These are phyloP conservation scores for Aspergillus fructus DNA, from an alignment of 2,329 filamentous ascomycete genomes.

Conservation along the genomic window DNA sequence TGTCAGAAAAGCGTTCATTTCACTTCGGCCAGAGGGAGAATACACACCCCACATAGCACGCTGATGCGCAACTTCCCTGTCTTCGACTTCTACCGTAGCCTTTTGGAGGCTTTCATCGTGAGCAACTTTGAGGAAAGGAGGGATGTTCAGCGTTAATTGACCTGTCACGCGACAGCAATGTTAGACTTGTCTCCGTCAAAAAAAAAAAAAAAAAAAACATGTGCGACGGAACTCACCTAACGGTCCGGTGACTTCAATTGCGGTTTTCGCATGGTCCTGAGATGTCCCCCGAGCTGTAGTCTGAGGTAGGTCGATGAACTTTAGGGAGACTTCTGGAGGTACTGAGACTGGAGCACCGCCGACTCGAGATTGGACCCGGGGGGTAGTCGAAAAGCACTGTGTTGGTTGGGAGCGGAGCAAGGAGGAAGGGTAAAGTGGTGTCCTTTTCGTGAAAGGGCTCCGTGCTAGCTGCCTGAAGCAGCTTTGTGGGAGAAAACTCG, in stretches of 20 bases:
- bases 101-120: conserved; percentile 65
- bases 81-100: conserved; percentile 67
- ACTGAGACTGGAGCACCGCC: conserved; percentile 77
- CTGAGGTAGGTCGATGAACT: conserved; percentile 62
- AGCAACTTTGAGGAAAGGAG: conserved; percentile 71
- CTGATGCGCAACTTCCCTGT: conserved; percentile 70
- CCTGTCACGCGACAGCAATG: conserved; percentile 48
- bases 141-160: conserved; percentile 74
- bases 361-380: conserved; percentile 72
- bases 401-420: conserved; percentile 51
- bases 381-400: conserved; percentile 70
- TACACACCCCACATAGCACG: conserved; percentile 91
- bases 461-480: conserved; percentile 58
- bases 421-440: conserved; percentile 70
- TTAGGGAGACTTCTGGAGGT: conserved; percentile 78
- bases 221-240: conserved; percentile 54
- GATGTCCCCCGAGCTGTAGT: conserved; percentile 60
- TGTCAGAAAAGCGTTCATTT: conserved; percentile 18
- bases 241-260: conserved; percentile 75
- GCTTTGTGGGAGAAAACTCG: conserved; percentile 63
- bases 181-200: conserved; percentile 7
- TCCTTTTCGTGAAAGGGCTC: conserved; percentile 48
- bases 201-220: neutral
- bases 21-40: neutral
- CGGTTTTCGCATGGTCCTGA: conserved; percentile 61